Percentiles rank a stretch among this genome's conserved stretches.
Evolutionary conservation across 2,329 filamentous ascomycete species (phyloP).

Genomic region (Pseudocercospora ulei): DNA sequence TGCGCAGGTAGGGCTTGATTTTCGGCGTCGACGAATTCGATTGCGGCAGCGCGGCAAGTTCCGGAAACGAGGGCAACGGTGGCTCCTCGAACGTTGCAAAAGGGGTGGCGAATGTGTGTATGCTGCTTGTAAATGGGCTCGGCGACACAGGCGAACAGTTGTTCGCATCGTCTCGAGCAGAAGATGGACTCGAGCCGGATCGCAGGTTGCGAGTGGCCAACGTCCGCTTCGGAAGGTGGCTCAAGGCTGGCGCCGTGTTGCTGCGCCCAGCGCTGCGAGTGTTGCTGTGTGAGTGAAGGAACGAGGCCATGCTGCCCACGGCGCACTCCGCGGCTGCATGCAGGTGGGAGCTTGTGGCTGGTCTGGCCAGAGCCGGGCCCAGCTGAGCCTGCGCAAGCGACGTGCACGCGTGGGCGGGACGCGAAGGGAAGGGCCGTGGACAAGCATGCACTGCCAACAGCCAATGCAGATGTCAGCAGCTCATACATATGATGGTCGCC

Average conservation of each 20-base stretch:
- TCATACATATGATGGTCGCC: background rate
- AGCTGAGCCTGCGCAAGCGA: conserved; percentile 7
- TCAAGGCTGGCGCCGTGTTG: conserved; percentile 14
- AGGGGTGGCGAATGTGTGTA: conserved; percentile 27
- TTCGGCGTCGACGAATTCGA: conserved; percentile 32
- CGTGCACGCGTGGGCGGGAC: background rate
- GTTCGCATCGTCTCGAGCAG: conserved; percentile 8
- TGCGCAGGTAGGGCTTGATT: conserved; percentile 49
- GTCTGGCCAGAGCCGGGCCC: conserved; percentile 4
- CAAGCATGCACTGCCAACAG: no score
- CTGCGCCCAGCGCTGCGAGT: conserved; percentile 21
- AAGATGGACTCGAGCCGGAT: conserved; percentile 12
- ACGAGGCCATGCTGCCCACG: conserved; percentile 11
- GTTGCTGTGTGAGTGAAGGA: conserved; percentile 8
- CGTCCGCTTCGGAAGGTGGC: conserved; percentile 15
- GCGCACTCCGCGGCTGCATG: background rate
- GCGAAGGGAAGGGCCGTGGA: conserved; percentile 2
- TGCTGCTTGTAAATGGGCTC: conserved; percentile 21
- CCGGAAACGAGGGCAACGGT: conserved; percentile 11
- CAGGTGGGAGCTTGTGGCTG: conserved; percentile 9
- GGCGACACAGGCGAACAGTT: conserved; percentile 14
- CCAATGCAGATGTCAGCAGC: conserved; percentile 5
- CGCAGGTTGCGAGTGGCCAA: conserved; percentile 17
- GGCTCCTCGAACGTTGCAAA: conserved; percentile 31
- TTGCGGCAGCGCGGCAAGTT: conserved; percentile 13